phyloP scores from a whole-genome alignment of 345 rosid species.

The Linum trigynum region DNA sequence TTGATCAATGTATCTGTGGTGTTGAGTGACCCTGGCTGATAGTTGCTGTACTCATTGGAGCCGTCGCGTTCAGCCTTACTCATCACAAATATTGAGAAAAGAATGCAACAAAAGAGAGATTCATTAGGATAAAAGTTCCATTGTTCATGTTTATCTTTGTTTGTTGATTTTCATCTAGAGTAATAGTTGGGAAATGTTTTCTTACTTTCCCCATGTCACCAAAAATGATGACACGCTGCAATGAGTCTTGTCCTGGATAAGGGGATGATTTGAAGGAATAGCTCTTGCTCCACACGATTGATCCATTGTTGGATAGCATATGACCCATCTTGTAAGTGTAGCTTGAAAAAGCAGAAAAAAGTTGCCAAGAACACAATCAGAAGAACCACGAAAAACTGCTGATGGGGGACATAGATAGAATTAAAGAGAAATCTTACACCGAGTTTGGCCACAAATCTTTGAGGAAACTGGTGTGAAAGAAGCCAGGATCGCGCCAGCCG shows the following conservation, averaged over 20 bases:
- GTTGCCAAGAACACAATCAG: neutral
- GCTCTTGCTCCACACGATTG: slow-evolving; percentile 48
- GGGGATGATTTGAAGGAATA: slow-evolving; percentile 68
- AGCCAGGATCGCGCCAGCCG: slow-evolving; percentile 91
- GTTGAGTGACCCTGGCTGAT: slow-evolving; percentile 38
- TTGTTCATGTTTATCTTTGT: too few relatives aligned
- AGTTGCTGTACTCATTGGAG: slow-evolving; percentile 32
- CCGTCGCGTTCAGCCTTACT: slow-evolving; percentile 39
- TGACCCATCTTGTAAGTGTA: slow-evolving; percentile 63
- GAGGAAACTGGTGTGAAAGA: slow-evolving; percentile 64
- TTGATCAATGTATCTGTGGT: slow-evolving; percentile 33
- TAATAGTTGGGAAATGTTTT: neutral
- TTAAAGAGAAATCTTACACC: slow-evolving; percentile 19
- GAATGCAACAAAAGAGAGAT: slow-evolving; percentile 2
- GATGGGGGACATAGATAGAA: neutral
- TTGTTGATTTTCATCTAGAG: neutral
- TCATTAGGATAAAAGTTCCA: neutral
- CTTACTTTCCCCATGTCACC: slow-evolving; percentile 92
- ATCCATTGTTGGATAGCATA: slow-evolving; percentile 23
- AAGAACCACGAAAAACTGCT: neutral
- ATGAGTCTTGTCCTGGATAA: slow-evolving; percentile 82
- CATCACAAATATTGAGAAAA: neutral
- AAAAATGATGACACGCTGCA: slow-evolving; percentile 67
- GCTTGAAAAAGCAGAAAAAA: slow-evolving; percentile 17
- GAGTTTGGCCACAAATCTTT: slow-evolving; percentile 72